phyloP scores from a whole-genome alignment of 2,329 filamentous ascomycete species.

The Spiromastix sp. region DNA sequence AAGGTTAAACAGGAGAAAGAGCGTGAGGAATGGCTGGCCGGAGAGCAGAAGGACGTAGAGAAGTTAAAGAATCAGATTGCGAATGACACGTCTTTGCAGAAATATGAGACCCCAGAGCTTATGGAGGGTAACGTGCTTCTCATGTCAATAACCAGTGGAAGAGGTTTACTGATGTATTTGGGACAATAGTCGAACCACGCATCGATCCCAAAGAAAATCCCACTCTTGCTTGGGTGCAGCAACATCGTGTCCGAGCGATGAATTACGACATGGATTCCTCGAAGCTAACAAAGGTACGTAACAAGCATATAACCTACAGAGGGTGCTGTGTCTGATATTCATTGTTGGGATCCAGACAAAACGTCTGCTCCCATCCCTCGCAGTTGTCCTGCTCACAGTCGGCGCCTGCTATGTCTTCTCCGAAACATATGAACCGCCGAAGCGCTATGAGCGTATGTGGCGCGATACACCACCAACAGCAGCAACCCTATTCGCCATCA shows the following conservation, averaged over 20 bases:
- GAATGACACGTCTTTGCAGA: slow-evolving; percentile 26
- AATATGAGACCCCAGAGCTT: slow-evolving; percentile 24
- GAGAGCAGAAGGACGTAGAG: slow-evolving; percentile 36
- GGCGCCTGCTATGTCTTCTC: slow-evolving; percentile 35
- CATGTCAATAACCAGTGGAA: no score
- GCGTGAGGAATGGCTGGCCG: slow-evolving; percentile 42
- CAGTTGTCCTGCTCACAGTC: slow-evolving; percentile 28
- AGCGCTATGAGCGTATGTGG: slow-evolving; percentile 38
- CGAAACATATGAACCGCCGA: slow-evolving; percentile 39
- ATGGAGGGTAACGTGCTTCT: slow-evolving; percentile 27
- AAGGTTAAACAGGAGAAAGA: slow-evolving; percentile 36
- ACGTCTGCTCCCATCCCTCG: slow-evolving; percentile 38
- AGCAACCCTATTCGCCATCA: slow-evolving; percentile 41
- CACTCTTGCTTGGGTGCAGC: slow-evolving; percentile 33
- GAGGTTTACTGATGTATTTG: no score
- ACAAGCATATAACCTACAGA: background rate
- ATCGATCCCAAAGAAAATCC: slow-evolving; percentile 30
- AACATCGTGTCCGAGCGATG: slow-evolving; percentile 30
- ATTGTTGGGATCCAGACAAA: slow-evolving; percentile 19
- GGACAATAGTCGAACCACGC: slow-evolving; percentile 24
- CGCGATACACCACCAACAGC: slow-evolving; percentile 40
- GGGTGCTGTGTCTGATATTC: background rate
- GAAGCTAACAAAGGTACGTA: slow-evolving; percentile 26
- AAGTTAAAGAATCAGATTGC: slow-evolving; percentile 21
- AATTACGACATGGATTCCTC: slow-evolving; percentile 23